phyloP scores from a whole-genome alignment of 164 flowering plant genomes.

The Santalum album region DNA sequence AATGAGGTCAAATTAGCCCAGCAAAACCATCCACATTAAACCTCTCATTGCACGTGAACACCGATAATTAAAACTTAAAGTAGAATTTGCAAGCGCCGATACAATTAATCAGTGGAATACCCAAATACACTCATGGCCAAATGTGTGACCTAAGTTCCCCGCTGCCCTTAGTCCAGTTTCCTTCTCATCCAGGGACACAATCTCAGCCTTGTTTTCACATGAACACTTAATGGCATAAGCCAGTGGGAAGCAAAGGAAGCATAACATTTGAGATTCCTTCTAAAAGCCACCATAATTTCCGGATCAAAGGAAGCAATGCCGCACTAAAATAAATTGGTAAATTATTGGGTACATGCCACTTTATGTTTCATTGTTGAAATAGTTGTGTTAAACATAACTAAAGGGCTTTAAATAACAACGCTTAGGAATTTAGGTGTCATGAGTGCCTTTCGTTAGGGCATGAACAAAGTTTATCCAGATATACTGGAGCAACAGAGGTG shows the following conservation, averaged over 20 bases:
- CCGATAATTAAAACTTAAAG: too few relatives aligned
- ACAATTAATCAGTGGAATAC: neutral
- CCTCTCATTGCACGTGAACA: too few relatives aligned
- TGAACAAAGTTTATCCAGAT: constrained; percentile 68
- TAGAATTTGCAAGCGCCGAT: too few relatives aligned
- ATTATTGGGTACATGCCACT: neutral
- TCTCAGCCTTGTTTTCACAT: constrained; percentile 98
- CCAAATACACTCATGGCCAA: constrained; percentile 79
- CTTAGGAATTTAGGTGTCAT: too few relatives aligned
- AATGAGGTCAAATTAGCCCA: too few relatives aligned
- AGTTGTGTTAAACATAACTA: too few relatives aligned
- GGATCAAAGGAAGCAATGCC: neutral
- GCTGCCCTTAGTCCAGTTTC: constrained; percentile 94
- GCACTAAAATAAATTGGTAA: neutral
- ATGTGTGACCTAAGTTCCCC: constrained; percentile 93
- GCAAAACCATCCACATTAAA: too few relatives aligned
- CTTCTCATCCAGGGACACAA: constrained; percentile 92
- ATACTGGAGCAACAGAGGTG: constrained; percentile 69
- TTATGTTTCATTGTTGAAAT: neutral
- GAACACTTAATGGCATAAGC: constrained; percentile 94
- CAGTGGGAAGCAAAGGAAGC: constrained; percentile 21
- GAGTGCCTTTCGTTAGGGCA: constrained; percentile 75
- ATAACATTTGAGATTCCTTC: neutral
- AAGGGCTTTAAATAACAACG: too few relatives aligned
- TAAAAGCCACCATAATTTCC: neutral